These are phyloP conservation scores for Myrica gale DNA, from an alignment of 306 rosid species.

Conservation along the genomic window DNA sequence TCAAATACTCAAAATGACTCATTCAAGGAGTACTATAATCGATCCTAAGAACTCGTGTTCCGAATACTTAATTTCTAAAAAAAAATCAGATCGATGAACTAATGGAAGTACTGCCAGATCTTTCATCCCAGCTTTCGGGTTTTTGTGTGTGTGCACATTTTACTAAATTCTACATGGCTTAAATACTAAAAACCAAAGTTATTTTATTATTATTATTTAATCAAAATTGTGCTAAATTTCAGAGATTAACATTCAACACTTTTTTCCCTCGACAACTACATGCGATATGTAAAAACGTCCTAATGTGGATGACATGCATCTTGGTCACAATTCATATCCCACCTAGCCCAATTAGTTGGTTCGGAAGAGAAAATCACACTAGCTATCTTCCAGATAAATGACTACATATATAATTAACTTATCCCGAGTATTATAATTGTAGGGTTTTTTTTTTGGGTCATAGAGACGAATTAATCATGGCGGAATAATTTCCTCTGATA, in stretches of 20 bases:
- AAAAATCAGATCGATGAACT: too few relatives aligned
- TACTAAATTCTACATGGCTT: too few relatives aligned
- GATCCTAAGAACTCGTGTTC: too few relatives aligned
- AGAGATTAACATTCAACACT: background rate
- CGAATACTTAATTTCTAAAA: too few relatives aligned
- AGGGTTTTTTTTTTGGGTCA: background rate
- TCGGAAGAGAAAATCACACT: background rate
- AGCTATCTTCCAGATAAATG: constrained; percentile 27
- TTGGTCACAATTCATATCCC: constrained; percentile 20
- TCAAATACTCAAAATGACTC: too few relatives aligned
- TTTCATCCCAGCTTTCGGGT: too few relatives aligned
- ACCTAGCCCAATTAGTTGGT: constrained; percentile 31
- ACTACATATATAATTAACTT: background rate
- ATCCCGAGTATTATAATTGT: background rate
- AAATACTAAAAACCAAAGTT: too few relatives aligned
- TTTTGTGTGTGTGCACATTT: too few relatives aligned
- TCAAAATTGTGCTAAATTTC: background rate
- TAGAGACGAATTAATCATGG: background rate
- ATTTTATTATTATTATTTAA: too few relatives aligned
- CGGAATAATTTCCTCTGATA: background rate
- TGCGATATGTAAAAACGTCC: constrained; percentile 9
- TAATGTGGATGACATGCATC: constrained; percentile 33
- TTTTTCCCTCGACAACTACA: background rate
- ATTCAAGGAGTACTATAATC: too few relatives aligned
- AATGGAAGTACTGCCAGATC: too few relatives aligned